Conservation (phyloP, 139 green algal genomes). For the Chlamydomonas sphaeroides region DNA sequence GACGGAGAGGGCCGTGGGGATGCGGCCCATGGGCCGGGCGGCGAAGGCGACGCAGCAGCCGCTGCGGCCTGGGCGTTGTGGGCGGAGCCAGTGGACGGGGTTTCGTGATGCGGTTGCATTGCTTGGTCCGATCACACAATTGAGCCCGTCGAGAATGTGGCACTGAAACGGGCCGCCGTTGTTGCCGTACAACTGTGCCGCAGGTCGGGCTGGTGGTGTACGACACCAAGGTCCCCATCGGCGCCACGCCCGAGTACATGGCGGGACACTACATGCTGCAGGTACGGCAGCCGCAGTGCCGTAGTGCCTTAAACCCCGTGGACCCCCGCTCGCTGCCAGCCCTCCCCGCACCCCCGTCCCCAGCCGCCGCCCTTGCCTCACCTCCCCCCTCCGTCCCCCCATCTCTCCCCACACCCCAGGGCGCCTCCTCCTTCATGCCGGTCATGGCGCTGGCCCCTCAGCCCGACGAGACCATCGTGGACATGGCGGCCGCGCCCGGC, state of each 20-base stretch:
- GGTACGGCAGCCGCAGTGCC: too few species aligned
- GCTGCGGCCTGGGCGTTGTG: too few species aligned
- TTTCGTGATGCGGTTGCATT: too few species aligned
- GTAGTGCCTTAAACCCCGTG: too few species aligned
- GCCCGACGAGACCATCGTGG: constrained; percentile 86
- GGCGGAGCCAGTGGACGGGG: too few species aligned
- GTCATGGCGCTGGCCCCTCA: constrained; percentile 95
- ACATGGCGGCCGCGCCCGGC: constrained; percentile 97
- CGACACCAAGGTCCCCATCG: constrained; percentile 94
- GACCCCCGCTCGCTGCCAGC: too few species aligned
- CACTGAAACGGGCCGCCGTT: too few species aligned
- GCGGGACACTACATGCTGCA: constrained; percentile 99
- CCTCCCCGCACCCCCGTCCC: background rate
- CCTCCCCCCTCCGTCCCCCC: background rate
- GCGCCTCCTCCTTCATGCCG: constrained; percentile 96
- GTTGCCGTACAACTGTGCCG: too few species aligned
- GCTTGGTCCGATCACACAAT: too few species aligned
- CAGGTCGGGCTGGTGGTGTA: constrained; percentile 94
- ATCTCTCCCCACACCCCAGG: constrained; percentile 53
- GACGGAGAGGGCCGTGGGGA: background rate
- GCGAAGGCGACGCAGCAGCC: too few species aligned
- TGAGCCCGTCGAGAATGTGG: too few species aligned
- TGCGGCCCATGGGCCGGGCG: too few species aligned
- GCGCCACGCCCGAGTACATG: constrained; percentile 99
- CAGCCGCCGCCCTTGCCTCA: background rate